phyloP scores from a whole-genome alignment of 208 protist species.

The Lotmaria passim region DNA sequence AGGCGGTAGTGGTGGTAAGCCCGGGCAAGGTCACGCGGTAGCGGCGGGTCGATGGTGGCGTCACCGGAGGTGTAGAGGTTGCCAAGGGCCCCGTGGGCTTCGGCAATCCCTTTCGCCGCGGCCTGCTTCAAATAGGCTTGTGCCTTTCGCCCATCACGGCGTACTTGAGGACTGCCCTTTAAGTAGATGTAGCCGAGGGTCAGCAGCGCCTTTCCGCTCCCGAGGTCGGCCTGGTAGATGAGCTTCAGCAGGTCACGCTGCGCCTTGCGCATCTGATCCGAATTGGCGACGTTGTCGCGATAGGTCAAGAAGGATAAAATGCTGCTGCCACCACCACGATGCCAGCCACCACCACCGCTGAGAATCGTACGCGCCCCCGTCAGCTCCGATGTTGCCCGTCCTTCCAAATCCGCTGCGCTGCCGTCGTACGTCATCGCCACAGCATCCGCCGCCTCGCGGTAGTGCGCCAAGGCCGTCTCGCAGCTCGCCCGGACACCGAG shows the following conservation, averaged over 20 bases:
- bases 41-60: slow-evolving; percentile 30
- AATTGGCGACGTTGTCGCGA: slow-evolving; percentile 29
- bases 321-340: background rate
- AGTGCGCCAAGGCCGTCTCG: slow-evolving; percentile 61
- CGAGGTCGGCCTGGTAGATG: slow-evolving; percentile 63
- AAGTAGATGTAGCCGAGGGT: slow-evolving; percentile 67
- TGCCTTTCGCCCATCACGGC: slow-evolving; percentile 50
- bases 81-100: slow-evolving; percentile 64
- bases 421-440: slow-evolving; percentile 75
- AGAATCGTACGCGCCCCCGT: slow-evolving; percentile 21
- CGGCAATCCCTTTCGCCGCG: slow-evolving; percentile 28
- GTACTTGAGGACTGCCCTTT: slow-evolving; percentile 49
- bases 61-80: slow-evolving; percentile 76
- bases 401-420: slow-evolving; percentile 16
- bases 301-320: slow-evolving; percentile 31
- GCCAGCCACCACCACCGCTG: slow-evolving; percentile 18
- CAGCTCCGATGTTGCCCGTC: background rate
- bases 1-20: slow-evolving; percentile 70
- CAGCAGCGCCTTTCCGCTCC: slow-evolving; percentile 49
- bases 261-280: slow-evolving; percentile 19
- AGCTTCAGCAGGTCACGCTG: slow-evolving; percentile 43
- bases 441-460: slow-evolving; percentile 70
- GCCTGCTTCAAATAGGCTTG: slow-evolving; percentile 53
- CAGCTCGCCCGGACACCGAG: slow-evolving; percentile 64
- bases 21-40: slow-evolving; percentile 53